phyloP scores from a whole-genome alignment of 352 stramenopile species.

The Lagenidium giganteum region DNA sequence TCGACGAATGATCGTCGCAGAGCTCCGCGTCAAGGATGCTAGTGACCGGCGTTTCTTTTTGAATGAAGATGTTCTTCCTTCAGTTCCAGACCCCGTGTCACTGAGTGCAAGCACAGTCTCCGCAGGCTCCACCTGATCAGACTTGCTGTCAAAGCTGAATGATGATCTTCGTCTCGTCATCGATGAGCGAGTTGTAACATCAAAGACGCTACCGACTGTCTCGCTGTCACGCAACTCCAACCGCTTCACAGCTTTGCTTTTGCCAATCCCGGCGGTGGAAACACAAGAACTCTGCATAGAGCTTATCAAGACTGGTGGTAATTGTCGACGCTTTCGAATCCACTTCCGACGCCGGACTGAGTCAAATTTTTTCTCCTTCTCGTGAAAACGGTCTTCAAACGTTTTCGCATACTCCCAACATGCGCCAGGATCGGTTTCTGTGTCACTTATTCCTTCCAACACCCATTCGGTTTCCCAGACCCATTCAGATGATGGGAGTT shows the following conservation, averaged over 20 bases:
- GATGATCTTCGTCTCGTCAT: too few species aligned
- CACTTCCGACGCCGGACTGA: slow-evolving; percentile 47
- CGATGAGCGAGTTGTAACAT: too few species aligned
- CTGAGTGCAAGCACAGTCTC: too few species aligned
- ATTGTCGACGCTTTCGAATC: slow-evolving; percentile 39
- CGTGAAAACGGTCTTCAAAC: slow-evolving; percentile 52
- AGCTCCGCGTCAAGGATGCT: too few species aligned
- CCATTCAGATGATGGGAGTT: slow-evolving; percentile 60
- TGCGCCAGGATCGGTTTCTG: neutral
- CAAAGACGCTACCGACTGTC: too few species aligned
- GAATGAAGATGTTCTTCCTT: neutral
- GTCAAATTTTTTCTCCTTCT: slow-evolving; percentile 59
- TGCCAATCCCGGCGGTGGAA: too few species aligned
- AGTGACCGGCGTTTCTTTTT: slow-evolving; percentile 7
- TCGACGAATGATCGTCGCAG: too few species aligned
- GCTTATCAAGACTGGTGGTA: slow-evolving; percentile 34
- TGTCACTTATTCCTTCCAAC: slow-evolving; percentile 26
- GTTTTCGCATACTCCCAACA: slow-evolving; percentile 53
- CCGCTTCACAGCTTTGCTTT: too few species aligned
- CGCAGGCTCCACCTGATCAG: too few species aligned
- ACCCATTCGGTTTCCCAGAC: slow-evolving; percentile 57
- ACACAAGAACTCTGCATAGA: neutral
- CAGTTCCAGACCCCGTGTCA: too few species aligned
- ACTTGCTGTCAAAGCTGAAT: too few species aligned
- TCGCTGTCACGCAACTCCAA: too few species aligned